phyloP scores from a whole-genome alignment of 2,329 filamentous ascomycete species.

The Botryotinia calthae region DNA sequence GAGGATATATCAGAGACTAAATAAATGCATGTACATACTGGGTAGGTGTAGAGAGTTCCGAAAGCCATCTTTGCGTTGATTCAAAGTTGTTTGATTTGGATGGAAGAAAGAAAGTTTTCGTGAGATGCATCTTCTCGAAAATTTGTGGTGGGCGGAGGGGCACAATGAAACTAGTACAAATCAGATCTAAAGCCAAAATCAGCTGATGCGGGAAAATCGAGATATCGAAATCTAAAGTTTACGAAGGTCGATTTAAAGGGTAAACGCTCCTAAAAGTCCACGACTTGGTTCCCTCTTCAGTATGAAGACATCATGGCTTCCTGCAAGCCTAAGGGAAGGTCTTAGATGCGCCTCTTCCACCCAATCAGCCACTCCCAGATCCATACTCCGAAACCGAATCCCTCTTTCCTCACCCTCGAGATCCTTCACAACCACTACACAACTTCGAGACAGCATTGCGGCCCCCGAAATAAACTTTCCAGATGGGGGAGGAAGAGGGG shows the following conservation, averaged over 20 bases:
- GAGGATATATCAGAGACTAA: neutral
- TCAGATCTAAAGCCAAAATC: neutral
- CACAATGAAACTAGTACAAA: slow-evolving; percentile 2
- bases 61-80: slow-evolving; percentile 68
- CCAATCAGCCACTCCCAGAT: slow-evolving; percentile 21
- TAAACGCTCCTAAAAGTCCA: slow-evolving; percentile 8
- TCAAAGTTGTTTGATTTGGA: slow-evolving; percentile 20
- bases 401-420: slow-evolving; percentile 26
- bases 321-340: slow-evolving; percentile 31
- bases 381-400: slow-evolving; percentile 23
- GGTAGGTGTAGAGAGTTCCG: slow-evolving; percentile 91
- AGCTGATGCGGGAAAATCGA: slow-evolving; percentile 20
- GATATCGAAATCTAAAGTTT: slow-evolving; percentile 12
- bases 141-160: slow-evolving; percentile 19
- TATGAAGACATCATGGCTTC: slow-evolving; percentile 39
- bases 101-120: slow-evolving; percentile 17
- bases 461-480: slow-evolving; percentile 46
- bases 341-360: slow-evolving; percentile 29
- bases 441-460: slow-evolving; percentile 41
- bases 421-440: slow-evolving; percentile 34
- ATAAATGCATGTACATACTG: slow-evolving; percentile 53
- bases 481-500: slow-evolving; percentile 25
- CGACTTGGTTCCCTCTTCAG: slow-evolving; percentile 24
- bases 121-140: slow-evolving; percentile 17
- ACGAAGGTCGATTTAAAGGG: neutral